Base-by-base conservation (phyloP, 2,329 filamentous ascomycete species). In the Apiospora koreana region DNA sequence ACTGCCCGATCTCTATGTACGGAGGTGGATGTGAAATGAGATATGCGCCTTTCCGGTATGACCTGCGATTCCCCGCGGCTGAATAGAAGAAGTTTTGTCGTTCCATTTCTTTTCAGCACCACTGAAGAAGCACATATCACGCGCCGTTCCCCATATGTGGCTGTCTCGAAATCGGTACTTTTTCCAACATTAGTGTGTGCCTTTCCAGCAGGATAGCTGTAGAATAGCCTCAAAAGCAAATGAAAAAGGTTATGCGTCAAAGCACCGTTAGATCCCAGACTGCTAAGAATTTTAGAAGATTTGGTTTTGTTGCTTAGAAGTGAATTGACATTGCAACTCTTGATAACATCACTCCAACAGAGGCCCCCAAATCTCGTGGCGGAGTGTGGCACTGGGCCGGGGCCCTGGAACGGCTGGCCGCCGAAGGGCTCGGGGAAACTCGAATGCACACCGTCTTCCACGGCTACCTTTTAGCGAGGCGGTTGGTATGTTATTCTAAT, bases 41-140 rank as follows among this genome's bases (percentile, higher is more conserved):
- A 46, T 35, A 67, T 67, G 65, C 31, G 65, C 65, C 65, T 46
- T 46, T 28, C 65, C 67, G 67, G 14, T 23, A 18, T 54, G 23
- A n/a, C 38, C 67, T 62, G 41, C 54, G 65, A 67, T 35, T 54
- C 23, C 23, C 65, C 71, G 54, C 21, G 35, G 3, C 31, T 5
- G 54, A 38, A 62, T 62, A 31, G 54, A 38, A 38, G 28, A n/a
- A 12, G 5, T 35, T 23, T 38, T 62, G 18, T n/a, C 23, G 31
- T 62, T 43, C 41, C 41, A 43, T 43, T 62, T 54, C 25, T 25
- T 54, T 54, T 31, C 14, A 54, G 48, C 48, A 54, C 23, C 14
- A 18, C 48, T 31, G 31, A 58, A 58, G 28, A 10, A 35, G 18
- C 16, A 58, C 28, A 1, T 21, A 8, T 58, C 18, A 35, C 35